A percentile compares a stretch with the other conserved stretches of the same genome.
Evolutionary conservation across 176 grass and related monocot species (phyloP).

Genomic region (Avena eriantha): DNA sequence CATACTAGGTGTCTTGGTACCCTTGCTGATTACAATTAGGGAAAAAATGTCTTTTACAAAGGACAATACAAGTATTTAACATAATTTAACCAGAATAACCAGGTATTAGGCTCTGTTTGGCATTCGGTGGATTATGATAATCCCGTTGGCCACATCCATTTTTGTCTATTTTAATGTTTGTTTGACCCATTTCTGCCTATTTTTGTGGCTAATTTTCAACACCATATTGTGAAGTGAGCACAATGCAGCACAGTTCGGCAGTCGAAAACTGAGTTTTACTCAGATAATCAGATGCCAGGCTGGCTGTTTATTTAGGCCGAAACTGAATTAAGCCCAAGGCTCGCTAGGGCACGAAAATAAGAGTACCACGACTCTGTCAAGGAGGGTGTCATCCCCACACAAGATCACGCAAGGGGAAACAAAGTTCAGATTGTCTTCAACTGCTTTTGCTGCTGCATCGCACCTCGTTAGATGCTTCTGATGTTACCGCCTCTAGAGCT

Average conservation of each 20-base stretch:
- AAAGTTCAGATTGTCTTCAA: neutral
- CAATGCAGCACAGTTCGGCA: neutral
- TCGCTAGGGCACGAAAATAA: neutral
- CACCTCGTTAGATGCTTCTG: neutral
- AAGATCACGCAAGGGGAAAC: neutral
- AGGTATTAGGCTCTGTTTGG: neutral
- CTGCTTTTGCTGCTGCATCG: neutral
- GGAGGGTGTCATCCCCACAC: neutral
- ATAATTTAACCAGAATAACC: constrained; percentile 3
- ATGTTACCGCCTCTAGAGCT: neutral
- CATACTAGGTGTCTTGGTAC: neutral
- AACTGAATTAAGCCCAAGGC: neutral
- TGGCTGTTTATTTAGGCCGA: constrained; percentile 1
- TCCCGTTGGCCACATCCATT: neutral
- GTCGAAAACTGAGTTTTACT: neutral
- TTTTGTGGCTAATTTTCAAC: too few species aligned
- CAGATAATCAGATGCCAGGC: neutral
- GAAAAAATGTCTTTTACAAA: neutral
- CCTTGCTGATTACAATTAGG: neutral
- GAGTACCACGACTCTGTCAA: neutral
- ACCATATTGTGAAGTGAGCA: neutral
- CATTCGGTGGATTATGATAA: neutral
- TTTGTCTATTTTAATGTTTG: neutral
- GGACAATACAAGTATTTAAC: neutral
- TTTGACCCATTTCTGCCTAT: too few species aligned